phyloP scores from a whole-genome alignment of 352 stramenopile species.

The Globisporangium iwayamae region DNA sequence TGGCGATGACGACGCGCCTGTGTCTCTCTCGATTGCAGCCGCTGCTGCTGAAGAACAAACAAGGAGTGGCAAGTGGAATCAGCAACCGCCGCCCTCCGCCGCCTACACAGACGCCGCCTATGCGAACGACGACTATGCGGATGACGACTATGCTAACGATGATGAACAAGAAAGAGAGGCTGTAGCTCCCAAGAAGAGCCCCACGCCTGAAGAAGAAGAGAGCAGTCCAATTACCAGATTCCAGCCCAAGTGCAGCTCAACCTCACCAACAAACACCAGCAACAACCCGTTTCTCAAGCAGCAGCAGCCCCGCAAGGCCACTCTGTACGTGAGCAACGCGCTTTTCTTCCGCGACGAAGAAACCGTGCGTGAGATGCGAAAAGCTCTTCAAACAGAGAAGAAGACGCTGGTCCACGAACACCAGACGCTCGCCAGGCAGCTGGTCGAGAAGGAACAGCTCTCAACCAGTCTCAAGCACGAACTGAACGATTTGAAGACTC shows the following conservation, averaged over 20 bases:
- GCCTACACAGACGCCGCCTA: slow-evolving; percentile 9
- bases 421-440: slow-evolving; percentile 27
- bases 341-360: slow-evolving; percentile 63
- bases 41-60: neutral
- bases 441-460: slow-evolving; percentile 32
- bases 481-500: slow-evolving; percentile 48
- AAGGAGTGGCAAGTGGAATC: neutral
- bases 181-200: slow-evolving; percentile 15
- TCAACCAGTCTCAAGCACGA: slow-evolving; percentile 37
- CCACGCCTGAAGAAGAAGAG: slow-evolving; percentile 16
- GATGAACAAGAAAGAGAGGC: slow-evolving; percentile 9
- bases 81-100: slow-evolving; percentile 17
- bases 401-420: slow-evolving; percentile 28
- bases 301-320: slow-evolving; percentile 16
- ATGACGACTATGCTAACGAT: slow-evolving; percentile 23
- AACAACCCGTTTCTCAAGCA: neutral
- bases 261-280: neutral
- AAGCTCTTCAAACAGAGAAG: slow-evolving; percentile 36
- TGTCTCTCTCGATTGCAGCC: neutral
- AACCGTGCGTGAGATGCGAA: slow-evolving; percentile 37
- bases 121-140: neutral
- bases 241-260: neutral
- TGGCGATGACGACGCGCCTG: neutral
- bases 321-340: slow-evolving; percentile 22
- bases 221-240: neutral